phyloP scores from a whole-genome alignment of 1,284 basidiomycete species.

The Cryptococcus sp. region DNA sequence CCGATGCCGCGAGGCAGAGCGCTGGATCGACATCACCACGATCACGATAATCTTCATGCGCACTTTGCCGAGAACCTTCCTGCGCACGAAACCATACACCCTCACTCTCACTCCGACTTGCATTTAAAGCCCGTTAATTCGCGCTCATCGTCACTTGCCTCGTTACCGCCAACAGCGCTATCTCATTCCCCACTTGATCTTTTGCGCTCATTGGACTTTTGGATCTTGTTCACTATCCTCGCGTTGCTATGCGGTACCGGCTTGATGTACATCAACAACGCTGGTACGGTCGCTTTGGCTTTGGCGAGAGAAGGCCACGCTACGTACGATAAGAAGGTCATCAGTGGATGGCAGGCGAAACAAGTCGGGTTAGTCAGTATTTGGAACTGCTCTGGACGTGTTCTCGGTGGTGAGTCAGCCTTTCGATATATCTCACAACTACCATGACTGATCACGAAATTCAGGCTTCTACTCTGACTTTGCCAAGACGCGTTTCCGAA shows the following conservation, averaged over 20 bases:
- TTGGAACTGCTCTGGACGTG: conserved; percentile 78
- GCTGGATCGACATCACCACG: conserved; percentile 5
- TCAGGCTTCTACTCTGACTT: conserved; percentile 73
- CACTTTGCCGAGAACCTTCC: conserved; percentile 14
- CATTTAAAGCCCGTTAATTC: conserved; percentile 2
- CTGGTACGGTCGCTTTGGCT: conserved; percentile 86
- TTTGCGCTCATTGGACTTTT: conserved; percentile 63
- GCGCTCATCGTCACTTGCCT: conserved; percentile 25
- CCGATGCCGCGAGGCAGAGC: conserved; percentile 13
- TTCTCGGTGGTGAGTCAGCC: conserved; percentile 65
- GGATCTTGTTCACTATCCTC: conserved; percentile 69
- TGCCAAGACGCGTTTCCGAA: conserved; percentile 60
- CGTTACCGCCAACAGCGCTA: conserved; percentile 27
- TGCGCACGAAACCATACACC: conserved; percentile 1
- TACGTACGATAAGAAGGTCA: conserved; percentile 64
- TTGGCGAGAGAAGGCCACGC: conserved; percentile 69
- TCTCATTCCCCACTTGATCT: conserved; percentile 33
- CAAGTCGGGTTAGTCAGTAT: conserved; percentile 84
- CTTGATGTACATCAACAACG: conserved; percentile 93
- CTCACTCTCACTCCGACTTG: not conserved
- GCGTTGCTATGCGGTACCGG: conserved; percentile 80
- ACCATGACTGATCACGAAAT: conserved; percentile 1
- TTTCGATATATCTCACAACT: too few species aligned
- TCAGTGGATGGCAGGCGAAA: conserved; percentile 74
- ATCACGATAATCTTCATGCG: conserved; percentile 8